A percentile compares a stretch with the other conserved stretches of the same genome.
Conservation (phyloP, 2,329 filamentous ascomycete species). For the Exophiala oligosperma region DNA sequence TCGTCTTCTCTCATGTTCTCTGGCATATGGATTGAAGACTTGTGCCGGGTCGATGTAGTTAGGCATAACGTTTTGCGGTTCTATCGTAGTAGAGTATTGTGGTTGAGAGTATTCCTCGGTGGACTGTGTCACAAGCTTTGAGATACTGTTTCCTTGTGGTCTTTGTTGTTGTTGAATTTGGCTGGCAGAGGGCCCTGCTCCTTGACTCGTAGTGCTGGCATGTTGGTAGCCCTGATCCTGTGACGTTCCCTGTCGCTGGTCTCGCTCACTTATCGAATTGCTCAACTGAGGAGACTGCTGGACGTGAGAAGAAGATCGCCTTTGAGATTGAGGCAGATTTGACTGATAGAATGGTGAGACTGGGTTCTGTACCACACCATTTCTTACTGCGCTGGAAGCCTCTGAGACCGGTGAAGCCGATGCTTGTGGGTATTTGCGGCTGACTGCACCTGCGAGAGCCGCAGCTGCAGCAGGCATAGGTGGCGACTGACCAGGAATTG, state of each 20-base stretch:
- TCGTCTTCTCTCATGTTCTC: conserved; percentile 46
- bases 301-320: conserved; percentile 1
- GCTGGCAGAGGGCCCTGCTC: neutral
- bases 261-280: no score
- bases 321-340: conserved; percentile 1
- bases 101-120: conserved; percentile 9
- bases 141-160: conserved; percentile 19
- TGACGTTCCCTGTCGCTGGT: neutral
- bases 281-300: neutral
- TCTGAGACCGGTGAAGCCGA: conserved; percentile 15
- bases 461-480: conserved; percentile 21
- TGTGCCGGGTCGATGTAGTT: conserved; percentile 54
- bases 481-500: conserved; percentile 14
- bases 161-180: neutral
- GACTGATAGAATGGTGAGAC: conserved; percentile 19
- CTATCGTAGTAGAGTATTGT: conserved; percentile 6
- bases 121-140: conserved; percentile 20
- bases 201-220: conserved; percentile 2
- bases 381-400: neutral
- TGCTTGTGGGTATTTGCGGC: conserved; percentile 13
- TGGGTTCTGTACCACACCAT: conserved; percentile 3
- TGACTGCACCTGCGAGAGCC: conserved; percentile 23
- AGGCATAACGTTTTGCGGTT: conserved; percentile 32
- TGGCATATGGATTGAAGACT: conserved; percentile 55
- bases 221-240: conserved; percentile 1